Evolutionary conservation across 192 early-diverging fungal species (phyloP).

Genomic region (Entophlyctis luteolus): DNA sequence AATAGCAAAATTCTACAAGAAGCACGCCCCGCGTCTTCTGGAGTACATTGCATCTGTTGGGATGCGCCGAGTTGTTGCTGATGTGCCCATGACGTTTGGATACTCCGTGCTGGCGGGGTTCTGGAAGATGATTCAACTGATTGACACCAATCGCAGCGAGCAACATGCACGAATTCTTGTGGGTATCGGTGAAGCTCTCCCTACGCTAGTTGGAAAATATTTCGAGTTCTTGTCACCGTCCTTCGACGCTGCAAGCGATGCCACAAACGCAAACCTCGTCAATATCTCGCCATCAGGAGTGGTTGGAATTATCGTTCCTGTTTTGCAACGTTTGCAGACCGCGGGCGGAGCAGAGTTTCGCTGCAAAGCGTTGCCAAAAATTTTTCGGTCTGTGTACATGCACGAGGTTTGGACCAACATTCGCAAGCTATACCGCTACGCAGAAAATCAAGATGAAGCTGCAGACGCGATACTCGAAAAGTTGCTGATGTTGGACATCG

Average conservation of each 20-base stretch:
- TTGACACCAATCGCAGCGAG: conserved; percentile 9
- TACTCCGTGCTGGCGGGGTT: conserved; percentile 29
- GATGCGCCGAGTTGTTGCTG: conserved; percentile 31
- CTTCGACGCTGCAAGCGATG: not conserved
- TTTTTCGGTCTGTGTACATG: conserved; percentile 26
- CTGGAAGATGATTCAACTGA: conserved; percentile 24
- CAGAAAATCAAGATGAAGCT: conserved; percentile 7
- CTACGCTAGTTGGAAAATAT: not conserved
- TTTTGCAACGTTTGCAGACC: not conserved
- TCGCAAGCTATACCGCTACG: conserved; percentile 26
- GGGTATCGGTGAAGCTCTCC: conserved; percentile 17
- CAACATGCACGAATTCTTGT: conserved; percentile 18
- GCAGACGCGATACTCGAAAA: conserved; percentile 18
- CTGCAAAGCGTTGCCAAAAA: conserved; percentile 13
- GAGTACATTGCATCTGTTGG: conserved; percentile 32
- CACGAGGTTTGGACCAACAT: conserved; percentile 28
- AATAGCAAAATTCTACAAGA: conserved; percentile 30
- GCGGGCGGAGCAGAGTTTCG: not conserved
- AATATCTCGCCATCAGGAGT: not conserved
- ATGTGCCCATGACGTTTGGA: conserved; percentile 34
- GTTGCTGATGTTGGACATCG: conserved; percentile 15
- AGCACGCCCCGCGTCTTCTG: conserved; percentile 30
- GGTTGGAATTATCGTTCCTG: not conserved
- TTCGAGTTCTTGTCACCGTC: conserved; percentile 20
- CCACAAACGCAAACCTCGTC: not conserved